A percentile compares a stretch with the other conserved stretches of the same genome.
Evolutionary conservation across 2,329 filamentous ascomycete species (phyloP).

Genomic region (Pyrenochaeta sp.): DNA sequence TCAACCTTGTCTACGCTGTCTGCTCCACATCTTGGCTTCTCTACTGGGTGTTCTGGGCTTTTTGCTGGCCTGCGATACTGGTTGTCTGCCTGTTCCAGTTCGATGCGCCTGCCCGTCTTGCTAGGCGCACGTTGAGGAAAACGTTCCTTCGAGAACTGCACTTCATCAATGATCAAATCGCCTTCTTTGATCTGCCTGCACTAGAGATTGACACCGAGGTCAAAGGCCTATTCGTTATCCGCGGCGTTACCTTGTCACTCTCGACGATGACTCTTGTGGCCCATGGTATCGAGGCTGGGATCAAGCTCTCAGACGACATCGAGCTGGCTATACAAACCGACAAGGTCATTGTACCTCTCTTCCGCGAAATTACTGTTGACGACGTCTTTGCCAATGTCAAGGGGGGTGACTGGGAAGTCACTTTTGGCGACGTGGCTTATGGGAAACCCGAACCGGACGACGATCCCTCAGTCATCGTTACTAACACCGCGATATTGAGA

Average conservation of each 20-base stretch:
- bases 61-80: conserved; percentile 54
- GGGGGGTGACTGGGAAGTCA: conserved; percentile 61
- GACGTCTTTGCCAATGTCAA: conserved; percentile 65
- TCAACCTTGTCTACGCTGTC: conserved; percentile 59
- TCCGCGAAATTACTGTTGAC: conserved; percentile 60
- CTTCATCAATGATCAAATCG: conserved; percentile 62
- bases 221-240: conserved; percentile 61
- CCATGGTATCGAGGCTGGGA: conserved; percentile 63
- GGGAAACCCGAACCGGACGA: conserved; percentile 45
- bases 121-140: conserved; percentile 46
- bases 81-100: conserved; percentile 60
- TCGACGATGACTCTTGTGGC: conserved; percentile 60
- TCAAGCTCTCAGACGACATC: conserved; percentile 62
- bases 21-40: conserved; percentile 63
- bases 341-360: conserved; percentile 58
- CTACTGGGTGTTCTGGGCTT: conserved; percentile 52
- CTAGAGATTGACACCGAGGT: conserved; percentile 65
- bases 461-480: conserved; percentile 53
- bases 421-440: conserved; percentile 50
- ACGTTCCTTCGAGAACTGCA: conserved; percentile 55
- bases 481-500: conserved; percentile 57
- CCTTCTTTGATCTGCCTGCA: conserved; percentile 59
- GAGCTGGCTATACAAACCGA: conserved; percentile 63
- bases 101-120: conserved; percentile 47
- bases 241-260: conserved; percentile 62